Evolutionary conservation across 331 rosid genomes (phyloP), one percentile per base, ranked within the genome.

Genomic region (Pyracantha coccinea): DNA sequence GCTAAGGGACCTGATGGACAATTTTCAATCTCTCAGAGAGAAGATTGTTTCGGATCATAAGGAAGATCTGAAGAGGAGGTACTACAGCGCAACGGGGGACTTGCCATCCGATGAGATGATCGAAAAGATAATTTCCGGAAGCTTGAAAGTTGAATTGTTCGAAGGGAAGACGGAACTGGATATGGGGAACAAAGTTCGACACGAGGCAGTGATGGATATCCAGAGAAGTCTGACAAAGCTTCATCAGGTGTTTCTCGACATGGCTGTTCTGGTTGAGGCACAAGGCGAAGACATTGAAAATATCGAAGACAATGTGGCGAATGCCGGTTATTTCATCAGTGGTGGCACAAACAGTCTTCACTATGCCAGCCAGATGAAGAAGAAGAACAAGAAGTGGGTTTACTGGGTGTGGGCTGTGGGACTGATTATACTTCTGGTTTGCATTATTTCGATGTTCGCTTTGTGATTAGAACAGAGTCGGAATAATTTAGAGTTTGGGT

Each of bases 191-290:
- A 89, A 86, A 66, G 86, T 75, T 6, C 79, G 93, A 79, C 96
- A 94, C 28, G 90, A 90, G 71, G 90, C 93, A 1, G 91, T 89
- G 83, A 77, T 86, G 85, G 96, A 94, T 77, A 84, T 91, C 8
- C 96, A 88, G 81, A 91, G 83, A 72, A 94, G 97, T 75, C 86
- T 94, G 92, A 87, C 87, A 0, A 41, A 10, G 47, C 15, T 41
- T 11, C 47, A 41, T 2, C 47, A 41, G 47, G 47, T 41, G 47
- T 94, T 94, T 79, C 90, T 92, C 74, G 99, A 92, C 75, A 94
- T 94, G 99, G 97, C 97, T 64, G 80, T 92, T 83, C 78, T 94
- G 80, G 93, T 94, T 35, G 96, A 94, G 83, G 83, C 90, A 15
- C 97, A 91, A 65, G 97, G 95, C 21, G 96, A 87, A 23, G 79